These are phyloP conservation scores for Whalleya microplaca DNA, from an alignment of 2,329 filamentous ascomycete genomes.

Conservation along the genomic window DNA sequence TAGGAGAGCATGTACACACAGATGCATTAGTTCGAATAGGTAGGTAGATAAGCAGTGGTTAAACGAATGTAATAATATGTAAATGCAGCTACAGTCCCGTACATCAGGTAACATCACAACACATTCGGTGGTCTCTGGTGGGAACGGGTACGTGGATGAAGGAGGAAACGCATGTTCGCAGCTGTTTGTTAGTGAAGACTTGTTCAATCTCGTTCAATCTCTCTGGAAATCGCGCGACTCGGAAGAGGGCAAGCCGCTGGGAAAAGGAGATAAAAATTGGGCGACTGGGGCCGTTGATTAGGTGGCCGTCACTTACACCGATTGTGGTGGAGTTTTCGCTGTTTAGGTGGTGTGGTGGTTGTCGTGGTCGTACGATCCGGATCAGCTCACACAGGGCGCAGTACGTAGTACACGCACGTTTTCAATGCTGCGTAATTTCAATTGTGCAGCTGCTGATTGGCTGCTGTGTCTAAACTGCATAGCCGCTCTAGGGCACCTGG, in stretches of 20 bases:
- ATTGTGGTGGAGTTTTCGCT: conserved; percentile 12
- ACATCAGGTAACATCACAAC: too few species aligned
- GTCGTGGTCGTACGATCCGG: conserved; percentile 26
- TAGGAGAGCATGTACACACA: too few species aligned
- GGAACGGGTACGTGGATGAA: not conserved
- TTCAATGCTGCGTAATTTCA: conserved; percentile 23
- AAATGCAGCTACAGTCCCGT: too few species aligned
- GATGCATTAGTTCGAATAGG: too few species aligned
- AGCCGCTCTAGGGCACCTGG: conserved; percentile 16
- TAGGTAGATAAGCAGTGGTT: too few species aligned
- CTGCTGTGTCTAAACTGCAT: not conserved
- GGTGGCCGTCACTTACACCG: conserved; percentile 1
- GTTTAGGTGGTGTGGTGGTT: conserved; percentile 9
- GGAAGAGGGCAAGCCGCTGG: not conserved
- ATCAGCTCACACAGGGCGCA: conserved; percentile 24
- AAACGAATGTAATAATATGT: too few species aligned
- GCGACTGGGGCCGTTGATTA: not conserved
- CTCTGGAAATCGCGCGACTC: not conserved
- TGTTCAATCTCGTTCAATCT: not conserved
- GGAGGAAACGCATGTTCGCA: not conserved
- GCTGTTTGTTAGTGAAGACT: not conserved
- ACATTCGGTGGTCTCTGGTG: too few species aligned
- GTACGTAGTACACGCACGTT: conserved; percentile 14
- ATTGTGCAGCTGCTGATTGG: conserved; percentile 18
- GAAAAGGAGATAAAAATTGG: not conserved